These are phyloP conservation scores for Suaeda aralocaspica DNA, from an alignment of 148 eudicot genomes.

Conservation along the genomic window DNA sequence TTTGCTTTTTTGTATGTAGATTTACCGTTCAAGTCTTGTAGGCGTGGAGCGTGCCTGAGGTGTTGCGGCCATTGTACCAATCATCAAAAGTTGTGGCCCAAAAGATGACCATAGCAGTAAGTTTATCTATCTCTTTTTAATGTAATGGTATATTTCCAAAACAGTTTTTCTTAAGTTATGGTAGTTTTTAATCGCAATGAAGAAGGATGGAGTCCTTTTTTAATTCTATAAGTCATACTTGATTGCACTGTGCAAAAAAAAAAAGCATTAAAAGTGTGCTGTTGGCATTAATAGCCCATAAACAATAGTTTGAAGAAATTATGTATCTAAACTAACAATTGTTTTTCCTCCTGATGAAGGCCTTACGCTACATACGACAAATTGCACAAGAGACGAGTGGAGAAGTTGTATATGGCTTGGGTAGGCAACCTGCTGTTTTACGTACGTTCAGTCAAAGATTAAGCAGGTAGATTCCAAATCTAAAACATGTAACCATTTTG, in stretches of 20 bases:
- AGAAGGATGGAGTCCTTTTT: too few relatives aligned
- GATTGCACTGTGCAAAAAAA: too few relatives aligned
- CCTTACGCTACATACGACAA: conserved; percentile 79
- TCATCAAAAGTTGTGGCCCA: conserved; percentile 93
- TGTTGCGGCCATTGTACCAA: conserved; percentile 84
- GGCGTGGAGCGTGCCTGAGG: conserved; percentile 99
- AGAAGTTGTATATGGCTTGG: conserved; percentile 83
- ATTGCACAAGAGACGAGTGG: conserved; percentile 96
- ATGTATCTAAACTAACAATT: not conserved
- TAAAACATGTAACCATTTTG: not conserved
- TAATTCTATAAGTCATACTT: not conserved
- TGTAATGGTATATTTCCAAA: not conserved
- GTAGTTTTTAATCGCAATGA: not conserved
- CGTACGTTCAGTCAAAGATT: conserved; percentile 91
- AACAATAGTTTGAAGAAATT: not conserved
- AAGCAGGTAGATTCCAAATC: conserved; percentile 48
- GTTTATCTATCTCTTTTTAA: conserved; percentile 11
- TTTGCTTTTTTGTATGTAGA: not conserved
- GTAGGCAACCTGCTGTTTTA: conserved; percentile 87
- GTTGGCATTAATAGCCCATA: not conserved
- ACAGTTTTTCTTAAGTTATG: not conserved
- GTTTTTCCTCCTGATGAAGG: conserved; percentile 37
- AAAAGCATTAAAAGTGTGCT: not conserved
- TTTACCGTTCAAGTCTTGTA: conserved; percentile 23
- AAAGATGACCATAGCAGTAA: conserved; percentile 85